These are phyloP conservation scores for Exophiala calicioides DNA, from an alignment of 2,329 filamentous ascomycete genomes.

Conservation along the genomic window DNA sequence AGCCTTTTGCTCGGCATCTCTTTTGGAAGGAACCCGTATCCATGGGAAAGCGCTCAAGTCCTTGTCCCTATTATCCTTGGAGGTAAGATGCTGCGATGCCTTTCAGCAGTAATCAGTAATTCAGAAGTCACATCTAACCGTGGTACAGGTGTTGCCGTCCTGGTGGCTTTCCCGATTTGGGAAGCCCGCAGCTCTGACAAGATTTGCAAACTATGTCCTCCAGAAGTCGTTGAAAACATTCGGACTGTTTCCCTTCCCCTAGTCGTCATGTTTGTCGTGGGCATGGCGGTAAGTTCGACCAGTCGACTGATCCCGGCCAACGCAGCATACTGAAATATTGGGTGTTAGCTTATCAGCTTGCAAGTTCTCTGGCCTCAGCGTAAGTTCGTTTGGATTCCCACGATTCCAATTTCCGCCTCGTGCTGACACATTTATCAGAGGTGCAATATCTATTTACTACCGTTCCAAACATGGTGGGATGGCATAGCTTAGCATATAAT, in stretches of 20 bases:
- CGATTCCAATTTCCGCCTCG: not conserved
- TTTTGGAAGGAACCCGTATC: conserved; percentile 22
- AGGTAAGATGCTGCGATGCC: too few relatives aligned
- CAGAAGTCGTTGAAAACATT: conserved; percentile 4
- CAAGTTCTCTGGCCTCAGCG: conserved; percentile 16
- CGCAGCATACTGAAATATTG: not conserved
- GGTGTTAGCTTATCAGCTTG: conserved; percentile 5
- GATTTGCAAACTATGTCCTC: conserved; percentile 16
- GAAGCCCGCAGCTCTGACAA: conserved; percentile 8
- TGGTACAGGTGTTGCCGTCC: not conserved
- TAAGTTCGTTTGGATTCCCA: not conserved
- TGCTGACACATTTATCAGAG: not conserved
- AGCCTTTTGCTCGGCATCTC: conserved; percentile 23
- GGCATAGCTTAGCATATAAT: conserved; percentile 10
- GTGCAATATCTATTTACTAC: conserved; percentile 8
- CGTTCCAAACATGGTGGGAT: conserved; percentile 1
- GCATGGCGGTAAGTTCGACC: conserved; percentile 3
- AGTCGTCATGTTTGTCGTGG: conserved; percentile 1
- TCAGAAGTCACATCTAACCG: not conserved
- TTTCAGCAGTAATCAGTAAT: not conserved
- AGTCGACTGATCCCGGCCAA: not conserved
- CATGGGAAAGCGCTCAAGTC: conserved; percentile 15
- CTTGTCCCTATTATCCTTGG: conserved; percentile 11
- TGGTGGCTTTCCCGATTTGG: conserved; percentile 17
- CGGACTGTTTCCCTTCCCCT: conserved; percentile 7